A percentile compares a stretch with the other conserved stretches of the same genome.
Evolutionary conservation across 2,329 filamentous ascomycete genomes (phyloP).

Genomic region (Aspergillus oerlinghausenensis): DNA sequence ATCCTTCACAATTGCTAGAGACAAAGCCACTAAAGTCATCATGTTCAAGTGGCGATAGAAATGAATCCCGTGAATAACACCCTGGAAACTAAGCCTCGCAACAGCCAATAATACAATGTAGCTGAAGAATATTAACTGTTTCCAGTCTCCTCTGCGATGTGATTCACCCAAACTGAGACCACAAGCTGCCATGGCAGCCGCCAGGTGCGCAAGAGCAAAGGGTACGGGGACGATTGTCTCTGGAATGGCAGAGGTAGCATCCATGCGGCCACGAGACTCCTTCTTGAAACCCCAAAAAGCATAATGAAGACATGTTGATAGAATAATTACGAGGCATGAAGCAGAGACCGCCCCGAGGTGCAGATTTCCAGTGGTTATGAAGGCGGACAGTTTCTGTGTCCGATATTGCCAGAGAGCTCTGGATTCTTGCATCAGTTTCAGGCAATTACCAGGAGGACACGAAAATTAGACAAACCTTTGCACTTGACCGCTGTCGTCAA

Average conservation of each 20-base stretch:
- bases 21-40: slow-evolving; percentile 11
- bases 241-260: neutral
- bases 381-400: slow-evolving; percentile 16
- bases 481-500: neutral
- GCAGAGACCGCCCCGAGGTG: slow-evolving; percentile 17
- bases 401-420: slow-evolving; percentile 22
- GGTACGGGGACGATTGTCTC: slow-evolving; percentile 7
- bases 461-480: slow-evolving; percentile 1
- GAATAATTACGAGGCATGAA: slow-evolving; percentile 16
- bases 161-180: slow-evolving; percentile 13
- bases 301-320: slow-evolving; percentile 10
- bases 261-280: neutral
- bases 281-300: slow-evolving; percentile 3
- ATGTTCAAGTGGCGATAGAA: slow-evolving; percentile 24
- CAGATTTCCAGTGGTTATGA: slow-evolving; percentile 21
- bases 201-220: slow-evolving; percentile 14
- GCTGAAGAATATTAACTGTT: slow-evolving; percentile 17
- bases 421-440: neutral
- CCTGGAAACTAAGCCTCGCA: slow-evolving; percentile 13
- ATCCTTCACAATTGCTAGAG: slow-evolving; percentile 19
- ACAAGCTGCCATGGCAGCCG: slow-evolving; percentile 11
- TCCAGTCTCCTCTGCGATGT: slow-evolving; percentile 12
- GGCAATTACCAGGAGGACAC: neutral
- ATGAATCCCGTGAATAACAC: slow-evolving; percentile 5
- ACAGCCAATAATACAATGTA: slow-evolving; percentile 21